Evolutionary conservation across 2,329 filamentous ascomycete species (phyloP), one percentile per base, ranked within the genome.

Genomic region (Blastomyces percursus): DNA sequence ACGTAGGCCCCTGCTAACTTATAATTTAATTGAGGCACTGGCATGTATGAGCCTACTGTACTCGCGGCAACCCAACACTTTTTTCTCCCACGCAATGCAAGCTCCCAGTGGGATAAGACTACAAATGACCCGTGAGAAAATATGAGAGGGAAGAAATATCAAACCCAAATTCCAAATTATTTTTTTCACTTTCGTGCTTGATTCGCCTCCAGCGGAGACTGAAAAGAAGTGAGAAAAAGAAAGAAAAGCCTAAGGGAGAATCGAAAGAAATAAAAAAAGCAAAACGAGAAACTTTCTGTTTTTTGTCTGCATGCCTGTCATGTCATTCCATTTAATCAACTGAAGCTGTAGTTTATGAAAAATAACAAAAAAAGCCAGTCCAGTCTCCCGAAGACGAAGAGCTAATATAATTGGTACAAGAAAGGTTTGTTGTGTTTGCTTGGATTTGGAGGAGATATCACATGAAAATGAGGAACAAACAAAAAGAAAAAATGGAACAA

Each of bases 361-460:
- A 32, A 44, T 24, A 56, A 56, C 8, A 56, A 57, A 52, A 59
- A 57, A 65, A 61, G 60, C 60, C 56, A 61, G 64, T 46, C 64
- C 59, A 54, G 63, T 65, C 62, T 63, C 64, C 64, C 61, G 62
- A 62, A 64, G 63, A 59, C 57, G 60, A 63, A 62, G 50, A 61
- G 55, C 54, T 55, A 50, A 61, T 59, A 58, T 63, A 64, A 44
- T 64, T 64, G 63, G 52, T 64, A 64, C 63, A 64, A 59, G 59
- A 59, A 59, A 32, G 56, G 21, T 38, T 54, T 38, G 32, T 12
- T 21, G 32, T 55, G 27, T 35, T 55, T 55, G 59, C 60, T 66
- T 63, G 61, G 66, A 65, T 62, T 64, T 50, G 46, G 46, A 42
- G 59, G 65, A 67, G 66, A 65, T 66, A 64, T 66, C 62, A 65